phyloP scores from a whole-genome alignment of 345 rosid species.

The Iberis pinnata region DNA sequence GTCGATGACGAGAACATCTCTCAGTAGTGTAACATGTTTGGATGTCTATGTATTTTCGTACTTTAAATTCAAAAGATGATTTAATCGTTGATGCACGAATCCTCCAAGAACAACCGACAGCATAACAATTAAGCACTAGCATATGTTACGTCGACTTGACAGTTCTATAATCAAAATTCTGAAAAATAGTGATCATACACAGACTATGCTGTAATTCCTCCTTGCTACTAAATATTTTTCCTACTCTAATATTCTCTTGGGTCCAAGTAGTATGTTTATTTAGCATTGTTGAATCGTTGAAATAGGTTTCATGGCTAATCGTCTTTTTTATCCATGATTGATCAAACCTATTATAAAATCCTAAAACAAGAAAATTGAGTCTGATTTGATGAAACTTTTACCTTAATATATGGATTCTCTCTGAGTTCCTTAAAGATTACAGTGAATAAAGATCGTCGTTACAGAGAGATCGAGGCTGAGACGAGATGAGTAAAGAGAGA shows the following conservation, averaged over 20 bases:
- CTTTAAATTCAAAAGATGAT: neutral
- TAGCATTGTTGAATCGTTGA: too few relatives aligned
- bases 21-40: neutral
- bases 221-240: neutral
- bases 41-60: neutral
- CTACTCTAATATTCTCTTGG: neutral
- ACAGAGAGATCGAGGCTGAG: too few relatives aligned
- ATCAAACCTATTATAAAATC: too few relatives aligned
- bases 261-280: too few relatives aligned
- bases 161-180: neutral
- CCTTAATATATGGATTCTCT: too few relatives aligned
- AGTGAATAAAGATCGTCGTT: too few relatives aligned
- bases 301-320: too few relatives aligned
- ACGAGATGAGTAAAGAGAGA: too few relatives aligned
- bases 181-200: neutral
- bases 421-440: too few relatives aligned
- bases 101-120: neutral
- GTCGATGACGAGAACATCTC: neutral
- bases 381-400: too few relatives aligned
- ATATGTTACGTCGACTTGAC: neutral
- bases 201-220: neutral
- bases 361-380: too few relatives aligned
- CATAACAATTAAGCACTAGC: neutral
- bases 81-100: neutral
- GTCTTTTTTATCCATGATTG: too few relatives aligned